phyloP scores from a whole-genome alignment of 352 stramenopile genomes.

The Phytophthora boehmeriae region DNA sequence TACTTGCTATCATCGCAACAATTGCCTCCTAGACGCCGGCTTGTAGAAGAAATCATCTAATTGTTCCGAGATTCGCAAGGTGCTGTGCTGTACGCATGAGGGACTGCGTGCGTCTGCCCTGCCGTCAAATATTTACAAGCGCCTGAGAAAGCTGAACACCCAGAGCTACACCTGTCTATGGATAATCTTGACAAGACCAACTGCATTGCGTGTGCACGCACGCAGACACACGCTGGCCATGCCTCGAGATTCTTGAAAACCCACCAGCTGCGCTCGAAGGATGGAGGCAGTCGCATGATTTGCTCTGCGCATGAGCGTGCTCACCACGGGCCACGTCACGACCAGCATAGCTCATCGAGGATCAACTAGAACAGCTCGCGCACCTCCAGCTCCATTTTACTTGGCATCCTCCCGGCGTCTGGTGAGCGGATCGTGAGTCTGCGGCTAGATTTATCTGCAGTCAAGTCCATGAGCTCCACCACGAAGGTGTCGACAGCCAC shows the following conservation, averaged over 20 bases:
- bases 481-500: conserved; percentile 71
- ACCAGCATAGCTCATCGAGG: background rate
- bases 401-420: conserved; percentile 21
- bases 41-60: no score
- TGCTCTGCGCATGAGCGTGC: background rate
- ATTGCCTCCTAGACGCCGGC: no score
- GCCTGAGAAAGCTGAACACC: background rate
- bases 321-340: background rate
- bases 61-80: no score
- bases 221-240: background rate
- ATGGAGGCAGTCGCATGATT: conserved; percentile 1
- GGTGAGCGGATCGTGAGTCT: conserved; percentile 57
- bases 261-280: background rate
- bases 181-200: background rate
- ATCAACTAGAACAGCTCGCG: conserved; percentile 67
- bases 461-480: conserved; percentile 71
- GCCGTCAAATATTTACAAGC: background rate
- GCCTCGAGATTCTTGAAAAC: background rate
- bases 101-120: no score
- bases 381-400: conserved; percentile 63
- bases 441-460: conserved; percentile 58
- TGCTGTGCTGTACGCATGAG: no score
- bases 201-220: background rate
- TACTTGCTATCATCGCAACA: no score
- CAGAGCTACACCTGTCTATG: background rate